Conservation (phyloP, 2,329 filamentous ascomycete species). For the Apiospora kogelbergensis region DNA sequence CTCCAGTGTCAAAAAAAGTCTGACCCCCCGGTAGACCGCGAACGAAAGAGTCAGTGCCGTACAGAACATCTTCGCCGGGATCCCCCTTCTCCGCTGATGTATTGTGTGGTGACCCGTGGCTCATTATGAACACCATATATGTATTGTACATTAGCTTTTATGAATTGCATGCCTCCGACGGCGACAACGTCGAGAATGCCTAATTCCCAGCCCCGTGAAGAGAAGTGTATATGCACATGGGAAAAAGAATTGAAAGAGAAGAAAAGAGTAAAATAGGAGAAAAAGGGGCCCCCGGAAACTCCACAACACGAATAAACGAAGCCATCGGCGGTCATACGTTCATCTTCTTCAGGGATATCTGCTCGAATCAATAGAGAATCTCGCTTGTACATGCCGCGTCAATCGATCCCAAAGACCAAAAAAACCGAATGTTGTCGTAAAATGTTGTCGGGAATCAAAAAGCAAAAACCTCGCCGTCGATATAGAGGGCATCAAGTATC, state of each 20-base stretch:
- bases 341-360: neutral
- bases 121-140: conserved; percentile 4
- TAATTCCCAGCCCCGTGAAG: neutral
- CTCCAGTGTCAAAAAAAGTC: conserved; percentile 5
- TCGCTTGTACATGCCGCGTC: neutral
- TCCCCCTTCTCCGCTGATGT: neutral
- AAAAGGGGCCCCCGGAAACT: neutral
- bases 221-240: conserved; percentile 8
- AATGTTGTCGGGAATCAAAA: neutral
- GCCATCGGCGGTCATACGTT: conserved; percentile 1
- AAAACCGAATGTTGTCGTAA: neutral
- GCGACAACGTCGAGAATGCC: neutral
- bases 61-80: neutral
- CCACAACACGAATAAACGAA: conserved; percentile 1
- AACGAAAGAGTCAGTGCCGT: neutral
- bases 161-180: neutral
- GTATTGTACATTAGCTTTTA: conserved; percentile 8
- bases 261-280: neutral
- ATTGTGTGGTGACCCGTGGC: neutral
- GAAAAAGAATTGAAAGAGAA: neutral
- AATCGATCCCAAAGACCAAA: neutral
- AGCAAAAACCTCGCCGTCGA: neutral
- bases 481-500: conserved; percentile 1
- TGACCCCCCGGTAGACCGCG: neutral
- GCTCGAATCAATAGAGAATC: conserved; percentile 4